These are phyloP conservation scores for Wickerhamiella allomyrinae DNA, from an alignment of 805 yeast species.

Conservation along the genomic window DNA sequence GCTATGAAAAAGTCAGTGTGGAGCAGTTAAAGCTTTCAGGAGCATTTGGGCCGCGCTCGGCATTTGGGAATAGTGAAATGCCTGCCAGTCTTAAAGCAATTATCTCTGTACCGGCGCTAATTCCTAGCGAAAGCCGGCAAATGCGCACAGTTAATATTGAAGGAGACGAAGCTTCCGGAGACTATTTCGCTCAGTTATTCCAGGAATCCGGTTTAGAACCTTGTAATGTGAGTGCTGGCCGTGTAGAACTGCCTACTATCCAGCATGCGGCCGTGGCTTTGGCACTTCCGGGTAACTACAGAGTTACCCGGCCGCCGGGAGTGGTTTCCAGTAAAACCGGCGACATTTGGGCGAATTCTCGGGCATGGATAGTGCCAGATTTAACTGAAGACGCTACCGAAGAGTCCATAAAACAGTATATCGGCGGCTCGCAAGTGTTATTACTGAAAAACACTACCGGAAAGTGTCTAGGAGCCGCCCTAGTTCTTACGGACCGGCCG, in stretches of 20 bases:
- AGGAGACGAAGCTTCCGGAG: not conserved
- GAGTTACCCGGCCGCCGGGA: constrained; percentile 6
- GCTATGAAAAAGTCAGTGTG: constrained; percentile 56
- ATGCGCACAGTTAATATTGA: not conserved
- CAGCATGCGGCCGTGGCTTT: constrained; percentile 5
- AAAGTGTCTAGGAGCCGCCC: not conserved
- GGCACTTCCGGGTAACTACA: constrained; percentile 6
- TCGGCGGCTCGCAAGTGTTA: not conserved
- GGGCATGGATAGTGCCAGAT: not conserved
- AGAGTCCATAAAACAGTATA: not conserved
- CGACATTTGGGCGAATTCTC: not conserved
- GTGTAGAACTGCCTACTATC: not conserved
- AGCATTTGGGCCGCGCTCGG: constrained; percentile 28
- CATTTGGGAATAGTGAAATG: not conserved
- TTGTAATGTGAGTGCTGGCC: not conserved
- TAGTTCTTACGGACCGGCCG: not conserved
- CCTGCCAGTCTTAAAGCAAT: not conserved
- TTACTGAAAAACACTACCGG: not conserved
- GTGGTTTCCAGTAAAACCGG: constrained; percentile 2
- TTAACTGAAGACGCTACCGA: not conserved
- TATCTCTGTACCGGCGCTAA: not conserved
- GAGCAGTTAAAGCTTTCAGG: constrained; percentile 68
- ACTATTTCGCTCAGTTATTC: not conserved
- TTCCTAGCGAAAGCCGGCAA: not conserved
- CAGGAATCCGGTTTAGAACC: not conserved